phyloP scores from a whole-genome alignment of 345 rosid species.

The Citrus unshiu region DNA sequence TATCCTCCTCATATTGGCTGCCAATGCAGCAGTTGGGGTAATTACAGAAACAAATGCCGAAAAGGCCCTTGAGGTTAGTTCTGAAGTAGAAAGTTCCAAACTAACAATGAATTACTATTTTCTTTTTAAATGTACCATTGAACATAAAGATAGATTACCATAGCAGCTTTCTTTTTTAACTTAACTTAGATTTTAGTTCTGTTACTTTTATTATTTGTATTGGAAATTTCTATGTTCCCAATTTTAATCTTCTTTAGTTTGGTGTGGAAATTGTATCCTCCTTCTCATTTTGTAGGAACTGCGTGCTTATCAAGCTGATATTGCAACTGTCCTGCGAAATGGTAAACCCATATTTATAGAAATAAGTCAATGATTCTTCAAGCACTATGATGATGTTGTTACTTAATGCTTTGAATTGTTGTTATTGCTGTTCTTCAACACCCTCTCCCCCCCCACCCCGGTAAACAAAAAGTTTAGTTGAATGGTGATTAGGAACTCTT shows the following conservation, averaged over 20 bases:
- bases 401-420: neutral
- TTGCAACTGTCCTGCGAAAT: constrained; percentile 89
- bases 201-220: neutral
- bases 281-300: constrained; percentile 57
- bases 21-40: constrained; percentile 98
- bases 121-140: neutral
- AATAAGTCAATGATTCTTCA: neutral
- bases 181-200: neutral
- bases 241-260: neutral
- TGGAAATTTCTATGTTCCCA: neutral
- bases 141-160: neutral
- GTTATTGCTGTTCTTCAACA: no score
- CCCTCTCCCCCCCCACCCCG: no score
- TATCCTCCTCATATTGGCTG: constrained; percentile 93
- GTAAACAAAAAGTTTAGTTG: neutral
- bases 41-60: constrained; percentile 99
- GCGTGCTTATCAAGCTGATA: constrained; percentile 99
- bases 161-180: neutral
- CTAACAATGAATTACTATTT: neutral
- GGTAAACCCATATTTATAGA: constrained; percentile 41
- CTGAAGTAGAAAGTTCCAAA: neutral
- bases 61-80: constrained; percentile 90
- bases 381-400: neutral
- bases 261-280: neutral
- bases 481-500: neutral